Percentiles rank a stretch among this genome's conserved stretches.
Conservation (phyloP, 192 early-diverging fungal genomes). For the Mortierella alpina region DNA sequence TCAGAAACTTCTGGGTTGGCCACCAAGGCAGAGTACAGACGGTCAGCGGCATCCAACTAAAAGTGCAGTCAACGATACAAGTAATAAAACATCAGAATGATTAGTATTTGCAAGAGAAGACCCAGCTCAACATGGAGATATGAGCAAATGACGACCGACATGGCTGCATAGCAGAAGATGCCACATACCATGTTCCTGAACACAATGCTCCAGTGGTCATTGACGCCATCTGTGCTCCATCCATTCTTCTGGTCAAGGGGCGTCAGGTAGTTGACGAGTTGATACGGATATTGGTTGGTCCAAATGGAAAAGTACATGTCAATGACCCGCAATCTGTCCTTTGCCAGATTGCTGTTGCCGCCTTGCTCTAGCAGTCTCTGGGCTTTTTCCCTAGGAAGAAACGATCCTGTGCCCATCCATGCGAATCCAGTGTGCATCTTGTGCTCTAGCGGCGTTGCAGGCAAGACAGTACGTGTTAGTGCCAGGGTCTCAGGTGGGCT, state of each 20-base stretch:
- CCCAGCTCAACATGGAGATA: background rate
- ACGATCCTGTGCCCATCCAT: constrained; percentile 64
- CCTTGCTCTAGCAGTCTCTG: constrained; percentile 63
- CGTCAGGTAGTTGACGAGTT: constrained; percentile 60
- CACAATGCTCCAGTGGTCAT: constrained; percentile 60
- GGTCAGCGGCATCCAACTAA: constrained; percentile 58
- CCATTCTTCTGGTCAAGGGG: constrained; percentile 55
- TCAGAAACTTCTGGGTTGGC: constrained; percentile 37
- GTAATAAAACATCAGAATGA: background rate
- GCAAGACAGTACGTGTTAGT: background rate
- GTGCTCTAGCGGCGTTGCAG: constrained; percentile 26
- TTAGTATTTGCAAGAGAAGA: too few species aligned
- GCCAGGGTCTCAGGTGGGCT: background rate
- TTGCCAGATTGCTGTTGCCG: constrained; percentile 58
- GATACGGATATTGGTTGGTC: constrained; percentile 71
- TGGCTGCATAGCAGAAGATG: background rate
- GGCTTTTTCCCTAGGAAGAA: constrained; percentile 59
- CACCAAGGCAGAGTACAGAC: constrained; percentile 52
- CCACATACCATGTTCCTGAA: constrained; percentile 57
- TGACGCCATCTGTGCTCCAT: constrained; percentile 57
- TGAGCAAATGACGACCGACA: background rate
- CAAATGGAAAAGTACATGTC: constrained; percentile 70
- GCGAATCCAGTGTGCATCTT: constrained; percentile 67
- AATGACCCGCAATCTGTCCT: constrained; percentile 56
- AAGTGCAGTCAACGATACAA: background rate